phyloP scores from a whole-genome alignment of 1,284 basidiomycete genomes.

The Trametes polyzona region DNA sequence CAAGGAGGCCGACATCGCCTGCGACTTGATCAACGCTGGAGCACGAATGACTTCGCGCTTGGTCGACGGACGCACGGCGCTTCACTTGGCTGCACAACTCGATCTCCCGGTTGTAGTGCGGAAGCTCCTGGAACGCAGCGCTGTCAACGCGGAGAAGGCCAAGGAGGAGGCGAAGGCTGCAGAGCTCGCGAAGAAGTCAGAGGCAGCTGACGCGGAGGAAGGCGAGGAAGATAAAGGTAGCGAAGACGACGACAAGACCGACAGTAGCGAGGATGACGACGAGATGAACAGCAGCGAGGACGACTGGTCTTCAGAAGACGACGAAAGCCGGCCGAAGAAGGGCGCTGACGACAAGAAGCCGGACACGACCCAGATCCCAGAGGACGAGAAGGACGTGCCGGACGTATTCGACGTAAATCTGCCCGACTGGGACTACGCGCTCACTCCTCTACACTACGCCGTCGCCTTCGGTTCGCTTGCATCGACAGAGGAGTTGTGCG shows the following conservation, averaged over 20 bases:
- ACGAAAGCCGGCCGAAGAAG: constrained; percentile 25
- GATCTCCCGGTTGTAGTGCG: constrained; percentile 45
- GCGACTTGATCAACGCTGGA: constrained; percentile 54
- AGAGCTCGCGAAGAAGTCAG: constrained; percentile 29
- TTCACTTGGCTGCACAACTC: constrained; percentile 59
- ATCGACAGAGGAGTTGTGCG: constrained; percentile 51
- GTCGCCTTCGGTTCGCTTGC: constrained; percentile 49
- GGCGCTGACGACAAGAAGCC: constrained; percentile 22
- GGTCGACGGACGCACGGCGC: constrained; percentile 54
- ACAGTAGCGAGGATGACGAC: no score
- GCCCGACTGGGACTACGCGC: constrained; percentile 59
- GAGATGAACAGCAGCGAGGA: constrained; percentile 38
- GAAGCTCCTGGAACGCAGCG: constrained; percentile 55
- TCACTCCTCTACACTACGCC: constrained; percentile 56
- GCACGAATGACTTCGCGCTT: constrained; percentile 57
- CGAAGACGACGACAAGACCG: constrained; percentile 38
- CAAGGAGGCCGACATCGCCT: constrained; percentile 48
- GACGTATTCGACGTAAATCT: constrained; percentile 58
- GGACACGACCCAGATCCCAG: constrained; percentile 44
- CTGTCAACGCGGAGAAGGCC: constrained; percentile 39
- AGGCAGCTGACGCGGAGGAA: constrained; percentile 30
- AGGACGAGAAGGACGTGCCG: constrained; percentile 50
- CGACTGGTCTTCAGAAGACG: constrained; percentile 37
- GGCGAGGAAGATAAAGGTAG: constrained; percentile 39
- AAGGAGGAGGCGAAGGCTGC: constrained; percentile 37